Conservation (phyloP, 106 monocot genomes). For the Allium fistulosum region DNA sequence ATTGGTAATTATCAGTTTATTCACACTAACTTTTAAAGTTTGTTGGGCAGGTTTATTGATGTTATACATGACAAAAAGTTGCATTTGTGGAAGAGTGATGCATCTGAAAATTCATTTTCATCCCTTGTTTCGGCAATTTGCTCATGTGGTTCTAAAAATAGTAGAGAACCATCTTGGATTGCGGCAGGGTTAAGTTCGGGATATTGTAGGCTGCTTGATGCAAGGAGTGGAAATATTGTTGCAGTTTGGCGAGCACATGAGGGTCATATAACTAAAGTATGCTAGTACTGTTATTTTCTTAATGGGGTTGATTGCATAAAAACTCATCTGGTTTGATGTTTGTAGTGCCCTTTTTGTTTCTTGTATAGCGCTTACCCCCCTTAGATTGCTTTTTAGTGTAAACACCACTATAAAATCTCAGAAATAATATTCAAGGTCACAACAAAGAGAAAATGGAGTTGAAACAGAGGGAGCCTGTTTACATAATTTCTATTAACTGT, state of each 20-base stretch:
- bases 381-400: no score
- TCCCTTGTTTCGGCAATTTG: conserved; percentile 87
- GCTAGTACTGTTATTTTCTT: no score
- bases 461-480: not conserved
- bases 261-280: conserved; percentile 87
- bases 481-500: not conserved
- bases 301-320: no score
- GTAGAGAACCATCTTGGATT: conserved; percentile 48
- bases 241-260: conserved; percentile 88
- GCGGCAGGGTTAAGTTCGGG: conserved; percentile 82
- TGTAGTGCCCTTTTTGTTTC: no score
- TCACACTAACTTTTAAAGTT: no score
- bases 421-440: no score
- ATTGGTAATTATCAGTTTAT: no score
- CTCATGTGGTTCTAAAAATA: conserved; percentile 60
- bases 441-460: no score
- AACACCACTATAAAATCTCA: no score
- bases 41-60: conserved; percentile 69
- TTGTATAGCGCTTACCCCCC: no score
- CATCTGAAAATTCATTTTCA: conserved; percentile 57
- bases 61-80: conserved; percentile 62
- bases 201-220: conserved; percentile 81
- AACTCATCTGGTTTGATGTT: no score
- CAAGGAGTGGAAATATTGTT: conserved; percentile 68
- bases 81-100: conserved; percentile 79